Evolutionary conservation across 2,329 filamentous ascomycete species (phyloP), one percentile per base, ranked within the genome.

Genomic region (Juglanconis oblonga): DNA sequence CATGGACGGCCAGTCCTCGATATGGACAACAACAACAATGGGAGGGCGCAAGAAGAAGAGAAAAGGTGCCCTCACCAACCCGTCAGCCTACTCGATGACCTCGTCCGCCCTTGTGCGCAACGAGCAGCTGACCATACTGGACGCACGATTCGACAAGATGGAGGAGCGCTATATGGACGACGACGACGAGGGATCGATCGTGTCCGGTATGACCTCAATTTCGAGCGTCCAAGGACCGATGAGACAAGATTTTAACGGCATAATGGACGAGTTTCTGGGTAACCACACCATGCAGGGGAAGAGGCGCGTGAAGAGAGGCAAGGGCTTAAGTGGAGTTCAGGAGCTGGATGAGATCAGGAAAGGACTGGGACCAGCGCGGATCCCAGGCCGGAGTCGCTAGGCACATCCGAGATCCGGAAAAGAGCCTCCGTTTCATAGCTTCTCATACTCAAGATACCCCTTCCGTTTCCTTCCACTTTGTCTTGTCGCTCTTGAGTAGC

Each of bases 61-160:
- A 71, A 98, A 97, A 80, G 94, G 93, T 50, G 94, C 95, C 2
- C 77, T 96, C 73, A 98, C 94, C 3, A 91, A 90, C 65, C 89
- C 90, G 0, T 95, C 92, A 1, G 87, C 92, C 74, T 97, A 91
- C 70, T 97, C 92, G 88, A 98, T 98, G 67, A 97, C 95, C 71
- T 99, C 95, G 74, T 98, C 95, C 67, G 98, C 95, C 88, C 89
- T 95, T 77, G 72, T 91, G 55, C 87, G 95, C 58, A 99, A 93
- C 1, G 94, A 97, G 69, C 91, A 92, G 47, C 84, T 96, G 62
- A 87, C 87, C 0, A 82, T 96, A 1, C 81, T 99, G 6, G 96
- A 99, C 72, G 89, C 89, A 51, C 86, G 95, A 32, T 99, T 98
- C 72, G 95, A 99, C 72, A 91, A 85, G 74, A 85, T 98, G 24